Percentiles rank a stretch among this genome's conserved stretches.
phyloP scores from a whole-genome alignment of 768 basidiomycete genomes.

The Suillus ampliporus region DNA sequence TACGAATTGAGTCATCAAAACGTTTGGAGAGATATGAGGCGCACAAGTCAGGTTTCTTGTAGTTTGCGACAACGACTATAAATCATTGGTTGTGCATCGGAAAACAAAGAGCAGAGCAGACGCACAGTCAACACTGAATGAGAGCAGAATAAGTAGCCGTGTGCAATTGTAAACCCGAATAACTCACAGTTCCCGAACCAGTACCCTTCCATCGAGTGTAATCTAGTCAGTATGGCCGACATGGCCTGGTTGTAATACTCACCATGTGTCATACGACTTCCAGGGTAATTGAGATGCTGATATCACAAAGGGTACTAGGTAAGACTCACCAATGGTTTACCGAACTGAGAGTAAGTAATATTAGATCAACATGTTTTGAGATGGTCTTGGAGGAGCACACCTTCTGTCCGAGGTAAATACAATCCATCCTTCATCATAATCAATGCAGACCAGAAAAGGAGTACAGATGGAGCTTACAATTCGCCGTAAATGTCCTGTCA shows the following conservation, averaged over 20 bases:
- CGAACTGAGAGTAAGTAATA: constrained; percentile 52
- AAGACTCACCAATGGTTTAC: constrained; percentile 69
- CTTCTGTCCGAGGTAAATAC: constrained; percentile 96
- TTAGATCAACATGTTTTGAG: neutral
- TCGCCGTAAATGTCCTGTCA: constrained; percentile 95
- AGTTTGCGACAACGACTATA: constrained; percentile 74
- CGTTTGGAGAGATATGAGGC: constrained; percentile 32
- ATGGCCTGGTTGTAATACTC: constrained; percentile 16
- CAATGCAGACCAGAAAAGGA: neutral
- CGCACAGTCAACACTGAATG: constrained; percentile 73
- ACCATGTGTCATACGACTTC: constrained; percentile 68
- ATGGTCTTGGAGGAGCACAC: constrained; percentile 38
- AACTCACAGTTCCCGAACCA: constrained; percentile 76
- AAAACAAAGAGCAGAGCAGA: constrained; percentile 11
- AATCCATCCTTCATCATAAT: constrained; percentile 73
- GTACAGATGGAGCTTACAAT: constrained; percentile 49
- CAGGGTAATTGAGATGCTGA: constrained; percentile 8
- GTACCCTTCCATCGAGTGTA: constrained; percentile 50
- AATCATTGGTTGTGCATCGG: neutral
- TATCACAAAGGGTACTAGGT: neutral
- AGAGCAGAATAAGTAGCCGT: constrained; percentile 4
- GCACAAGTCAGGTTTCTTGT: constrained; percentile 80
- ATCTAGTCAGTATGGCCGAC: constrained; percentile 13
- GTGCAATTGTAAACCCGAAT: neutral
- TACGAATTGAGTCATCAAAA: constrained; percentile 16